Conservation (phyloP, 495 filamentous ascomycete species). For the Apodospora peruviana region DNA sequence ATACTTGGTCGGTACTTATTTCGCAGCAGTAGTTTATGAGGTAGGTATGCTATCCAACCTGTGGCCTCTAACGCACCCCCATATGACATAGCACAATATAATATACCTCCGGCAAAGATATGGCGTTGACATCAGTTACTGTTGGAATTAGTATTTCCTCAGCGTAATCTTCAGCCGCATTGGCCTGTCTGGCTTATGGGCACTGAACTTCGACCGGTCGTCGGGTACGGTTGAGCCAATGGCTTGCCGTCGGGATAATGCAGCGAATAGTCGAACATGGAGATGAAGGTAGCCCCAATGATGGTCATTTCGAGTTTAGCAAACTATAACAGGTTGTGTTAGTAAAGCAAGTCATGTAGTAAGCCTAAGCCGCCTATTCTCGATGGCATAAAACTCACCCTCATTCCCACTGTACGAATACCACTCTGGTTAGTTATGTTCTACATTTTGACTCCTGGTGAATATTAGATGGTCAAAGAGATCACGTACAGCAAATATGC, state of each 20-base stretch:
- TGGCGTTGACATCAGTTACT: no score
- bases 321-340: constrained; percentile 19
- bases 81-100: no score
- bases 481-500: constrained; percentile 33
- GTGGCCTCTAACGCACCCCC: no score
- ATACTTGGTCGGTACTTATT: no score
- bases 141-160: constrained; percentile 5
- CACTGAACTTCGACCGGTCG: constrained; percentile 8
- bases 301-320: constrained; percentile 44
- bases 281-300: constrained; percentile 37
- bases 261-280: constrained; percentile 27
- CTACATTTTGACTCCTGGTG: no score
- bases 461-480: not conserved
- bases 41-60: no score
- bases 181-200: constrained; percentile 11
- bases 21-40: no score
- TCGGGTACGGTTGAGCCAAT: not conserved
- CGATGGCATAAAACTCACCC: not conserved
- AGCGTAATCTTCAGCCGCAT: constrained; percentile 18
- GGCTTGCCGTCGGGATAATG: constrained; percentile 11
- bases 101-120: no score
- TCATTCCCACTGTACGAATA: constrained; percentile 7
- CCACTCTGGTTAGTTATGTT: no score
- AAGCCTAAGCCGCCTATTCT: not conserved
- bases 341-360: not conserved